phyloP scores from a whole-genome alignment of 202 grass and related monocot genomes.

The Musa balbisiana region DNA sequence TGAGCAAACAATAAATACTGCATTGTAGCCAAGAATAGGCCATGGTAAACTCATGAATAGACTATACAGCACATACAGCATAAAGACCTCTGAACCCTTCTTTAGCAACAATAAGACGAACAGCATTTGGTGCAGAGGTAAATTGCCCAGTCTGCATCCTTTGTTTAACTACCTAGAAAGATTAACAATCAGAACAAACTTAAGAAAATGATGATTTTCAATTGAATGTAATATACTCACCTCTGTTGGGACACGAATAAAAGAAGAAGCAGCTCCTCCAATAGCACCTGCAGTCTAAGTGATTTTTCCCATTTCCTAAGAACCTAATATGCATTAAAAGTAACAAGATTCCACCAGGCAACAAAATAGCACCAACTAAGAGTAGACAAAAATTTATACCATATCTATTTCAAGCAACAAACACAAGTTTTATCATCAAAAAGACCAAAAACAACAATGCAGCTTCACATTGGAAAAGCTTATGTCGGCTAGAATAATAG shows the following conservation, averaged over 20 bases:
- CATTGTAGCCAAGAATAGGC: neutral
- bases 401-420: neutral
- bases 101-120: constrained; percentile 70
- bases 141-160: constrained; percentile 93
- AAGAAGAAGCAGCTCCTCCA: constrained; percentile 74
- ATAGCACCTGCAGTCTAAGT: constrained; percentile 66
- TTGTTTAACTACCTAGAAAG: constrained; percentile 86
- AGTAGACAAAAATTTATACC: neutral
- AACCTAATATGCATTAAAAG: neutral
- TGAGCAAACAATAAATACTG: neutral
- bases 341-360: neutral
- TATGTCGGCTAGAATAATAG: neutral
- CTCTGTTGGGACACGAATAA: constrained; percentile 95
- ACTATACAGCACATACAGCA: constrained; percentile 46
- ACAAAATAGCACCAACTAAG: neutral
- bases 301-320: neutral
- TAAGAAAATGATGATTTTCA: neutral
- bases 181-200: constrained; percentile 5
- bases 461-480: neutral
- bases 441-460: neutral
- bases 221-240: constrained; percentile 19
- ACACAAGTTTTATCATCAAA: neutral
- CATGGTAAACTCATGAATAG: constrained; percentile 2
- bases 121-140: constrained; percentile 53
- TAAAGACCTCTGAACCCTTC: constrained; percentile 87